Conservation (phyloP, 148 eudicot genomes). For the Arbutus unedo region DNA sequence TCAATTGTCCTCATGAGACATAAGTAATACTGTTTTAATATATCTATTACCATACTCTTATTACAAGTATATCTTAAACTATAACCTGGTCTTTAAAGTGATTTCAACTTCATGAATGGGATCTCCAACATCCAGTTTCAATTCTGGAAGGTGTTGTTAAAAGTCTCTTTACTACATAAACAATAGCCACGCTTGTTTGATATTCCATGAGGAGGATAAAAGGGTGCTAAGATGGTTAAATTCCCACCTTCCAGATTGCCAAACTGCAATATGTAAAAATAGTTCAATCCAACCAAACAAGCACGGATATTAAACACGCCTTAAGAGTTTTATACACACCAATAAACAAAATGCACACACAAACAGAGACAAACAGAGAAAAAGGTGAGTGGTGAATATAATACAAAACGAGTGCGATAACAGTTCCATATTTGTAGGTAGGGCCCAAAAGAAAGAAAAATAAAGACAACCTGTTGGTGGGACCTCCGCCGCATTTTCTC, state of each 20-base stretch:
- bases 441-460: background rate
- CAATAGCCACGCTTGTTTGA: too few species aligned
- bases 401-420: background rate
- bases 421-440: background rate
- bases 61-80: background rate
- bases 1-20: background rate
- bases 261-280: background rate
- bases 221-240: too few species aligned
- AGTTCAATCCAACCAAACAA: background rate
- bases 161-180: background rate
- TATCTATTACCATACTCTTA: background rate
- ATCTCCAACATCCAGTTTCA: background rate
- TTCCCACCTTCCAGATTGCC: background rate
- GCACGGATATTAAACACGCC: background rate
- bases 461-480: conserved; percentile 46
- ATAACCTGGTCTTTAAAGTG: background rate
- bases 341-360: background rate
- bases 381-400: background rate
- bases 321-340: background rate
- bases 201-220: too few species aligned
- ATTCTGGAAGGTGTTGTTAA: background rate
- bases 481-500: conserved; percentile 23
- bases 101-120: background rate
- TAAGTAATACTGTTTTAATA: background rate
- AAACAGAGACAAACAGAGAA: background rate